Percentiles rank a stretch among this genome's conserved stretches.
phyloP scores from a whole-genome alignment of 306 rosid genomes.

The Albizia julibrissin region DNA sequence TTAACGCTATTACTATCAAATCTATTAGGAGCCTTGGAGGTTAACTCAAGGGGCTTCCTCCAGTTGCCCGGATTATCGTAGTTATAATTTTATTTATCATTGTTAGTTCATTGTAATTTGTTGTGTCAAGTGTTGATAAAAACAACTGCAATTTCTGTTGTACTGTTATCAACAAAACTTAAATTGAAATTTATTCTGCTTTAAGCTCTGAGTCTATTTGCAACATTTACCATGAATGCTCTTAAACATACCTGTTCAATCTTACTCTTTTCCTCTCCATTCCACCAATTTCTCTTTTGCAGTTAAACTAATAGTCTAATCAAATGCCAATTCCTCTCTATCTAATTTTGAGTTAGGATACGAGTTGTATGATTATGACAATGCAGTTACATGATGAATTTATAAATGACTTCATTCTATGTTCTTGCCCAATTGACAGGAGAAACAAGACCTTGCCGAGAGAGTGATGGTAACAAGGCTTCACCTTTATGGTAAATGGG shows the following conservation, averaged over 20 bases:
- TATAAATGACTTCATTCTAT: background rate
- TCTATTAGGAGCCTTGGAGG: background rate
- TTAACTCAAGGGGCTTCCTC: background rate
- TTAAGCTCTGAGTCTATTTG: background rate
- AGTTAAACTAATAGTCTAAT: background rate
- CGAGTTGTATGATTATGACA: constrained; percentile 8
- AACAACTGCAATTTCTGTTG: background rate
- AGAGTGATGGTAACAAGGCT: constrained; percentile 97
- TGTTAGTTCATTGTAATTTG: background rate
- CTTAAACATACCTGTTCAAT: background rate
- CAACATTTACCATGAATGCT: background rate
- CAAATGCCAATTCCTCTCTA: background rate
- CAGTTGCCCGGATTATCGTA: background rate
- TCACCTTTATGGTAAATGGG: constrained; percentile 90
- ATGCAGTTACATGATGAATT: background rate
- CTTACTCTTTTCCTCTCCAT: background rate
- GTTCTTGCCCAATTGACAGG: constrained; percentile 47
- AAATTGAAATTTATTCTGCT: background rate
- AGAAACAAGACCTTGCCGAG: constrained; percentile 90
- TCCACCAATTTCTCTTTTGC: background rate
- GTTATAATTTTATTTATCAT: background rate
- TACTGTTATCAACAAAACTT: background rate
- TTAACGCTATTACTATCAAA: background rate
- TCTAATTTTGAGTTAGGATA: background rate
- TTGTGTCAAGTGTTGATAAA: background rate